Conservation (phyloP, 2,329 filamentous ascomycete genomes). For the Didymella arachidicola region DNA sequence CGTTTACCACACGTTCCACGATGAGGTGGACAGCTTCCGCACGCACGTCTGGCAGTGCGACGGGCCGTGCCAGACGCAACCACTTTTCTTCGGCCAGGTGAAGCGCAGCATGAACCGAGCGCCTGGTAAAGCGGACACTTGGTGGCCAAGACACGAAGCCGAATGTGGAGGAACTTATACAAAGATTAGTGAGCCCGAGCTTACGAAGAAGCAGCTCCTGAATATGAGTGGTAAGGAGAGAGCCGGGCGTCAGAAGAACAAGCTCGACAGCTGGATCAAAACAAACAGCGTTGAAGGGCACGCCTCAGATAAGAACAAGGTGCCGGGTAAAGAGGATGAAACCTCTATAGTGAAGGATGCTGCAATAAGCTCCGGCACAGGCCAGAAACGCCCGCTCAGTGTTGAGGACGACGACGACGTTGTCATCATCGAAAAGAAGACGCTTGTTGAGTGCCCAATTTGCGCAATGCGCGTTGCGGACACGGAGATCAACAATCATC, state of each 20-base stretch:
- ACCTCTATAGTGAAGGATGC: conserved; percentile 20
- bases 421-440: conserved; percentile 27
- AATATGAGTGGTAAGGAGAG: conserved; percentile 51
- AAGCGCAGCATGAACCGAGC: conserved; percentile 57
- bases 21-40: conserved; percentile 56
- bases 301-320: not conserved
- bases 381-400: conserved; percentile 33
- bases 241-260: conserved; percentile 56
- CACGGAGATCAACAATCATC: conserved; percentile 51
- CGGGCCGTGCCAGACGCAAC: conserved; percentile 48
- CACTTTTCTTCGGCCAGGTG: conserved; percentile 56
- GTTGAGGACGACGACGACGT: conserved; percentile 24
- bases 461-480: conserved; percentile 43
- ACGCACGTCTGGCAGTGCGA: conserved; percentile 57
- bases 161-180: conserved; percentile 54
- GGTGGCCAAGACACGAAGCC: conserved; percentile 52
- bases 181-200: conserved; percentile 54
- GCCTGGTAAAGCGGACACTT: conserved; percentile 53
- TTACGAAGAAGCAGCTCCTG: conserved; percentile 53
- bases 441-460: conserved; percentile 52
- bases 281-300: conserved; percentile 8
- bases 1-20: conserved; percentile 56
- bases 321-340: conserved; percentile 17
- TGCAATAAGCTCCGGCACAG: conserved; percentile 11
- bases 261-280: conserved; percentile 53